phyloP scores from a whole-genome alignment of 306 rosid species.

The Lablab purpureus region DNA sequence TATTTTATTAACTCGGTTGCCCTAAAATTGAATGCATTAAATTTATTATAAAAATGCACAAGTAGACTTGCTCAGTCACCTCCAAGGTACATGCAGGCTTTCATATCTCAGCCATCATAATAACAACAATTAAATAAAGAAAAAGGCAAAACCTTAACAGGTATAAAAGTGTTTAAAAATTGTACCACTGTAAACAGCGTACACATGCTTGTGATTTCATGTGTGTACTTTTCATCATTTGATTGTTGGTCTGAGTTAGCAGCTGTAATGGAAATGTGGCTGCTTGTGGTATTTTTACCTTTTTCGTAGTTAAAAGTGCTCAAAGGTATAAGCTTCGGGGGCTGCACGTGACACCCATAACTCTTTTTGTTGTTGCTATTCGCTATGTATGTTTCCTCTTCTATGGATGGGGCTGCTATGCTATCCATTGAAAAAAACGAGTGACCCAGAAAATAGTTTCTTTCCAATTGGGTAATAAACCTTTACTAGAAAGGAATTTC shows the following conservation, averaged over 20 bases:
- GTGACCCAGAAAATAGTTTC: slow-evolving; percentile 28
- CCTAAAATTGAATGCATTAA: too few relatives aligned
- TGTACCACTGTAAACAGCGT: background rate
- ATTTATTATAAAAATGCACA: too few relatives aligned
- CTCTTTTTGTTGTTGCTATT: background rate
- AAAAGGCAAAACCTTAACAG: background rate
- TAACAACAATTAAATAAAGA: too few relatives aligned
- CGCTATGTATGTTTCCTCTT: background rate
- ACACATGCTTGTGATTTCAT: background rate
- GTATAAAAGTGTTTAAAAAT: too few relatives aligned
- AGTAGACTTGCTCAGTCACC: too few relatives aligned
- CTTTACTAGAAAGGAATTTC: background rate
- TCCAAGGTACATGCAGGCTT: too few relatives aligned
- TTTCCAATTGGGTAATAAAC: background rate
- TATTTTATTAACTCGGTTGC: background rate
- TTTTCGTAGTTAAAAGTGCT: background rate
- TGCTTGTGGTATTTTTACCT: background rate
- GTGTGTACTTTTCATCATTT: background rate
- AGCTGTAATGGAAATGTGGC: background rate
- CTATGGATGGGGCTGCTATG: background rate
- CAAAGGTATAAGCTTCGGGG: background rate
- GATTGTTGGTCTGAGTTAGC: background rate
- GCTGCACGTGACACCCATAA: slow-evolving; percentile 34
- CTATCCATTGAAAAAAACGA: slow-evolving; percentile 13
- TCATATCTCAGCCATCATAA: too few relatives aligned